Evolutionary conservation across 139 green algal genomes (phyloP).

Genomic region (Bryopsis sp.): DNA sequence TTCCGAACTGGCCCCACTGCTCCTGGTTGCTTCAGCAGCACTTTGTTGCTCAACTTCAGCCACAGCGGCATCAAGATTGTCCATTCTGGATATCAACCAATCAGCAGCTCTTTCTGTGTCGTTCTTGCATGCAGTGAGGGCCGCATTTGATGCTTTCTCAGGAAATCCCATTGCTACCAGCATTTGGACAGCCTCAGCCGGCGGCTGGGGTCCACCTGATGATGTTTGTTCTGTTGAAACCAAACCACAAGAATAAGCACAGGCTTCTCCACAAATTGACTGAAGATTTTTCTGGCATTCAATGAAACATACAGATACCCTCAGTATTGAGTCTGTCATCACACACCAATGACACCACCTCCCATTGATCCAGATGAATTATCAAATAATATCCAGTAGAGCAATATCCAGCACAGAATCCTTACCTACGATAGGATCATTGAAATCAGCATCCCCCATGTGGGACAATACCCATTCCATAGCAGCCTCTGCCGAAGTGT

Average conservation of each 20-base stretch:
- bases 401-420: neutral
- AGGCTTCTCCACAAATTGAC: too few relatives aligned
- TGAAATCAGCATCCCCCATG: constrained; percentile 87
- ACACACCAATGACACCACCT: too few relatives aligned
- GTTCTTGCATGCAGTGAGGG: constrained; percentile 47
- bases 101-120: constrained; percentile 84
- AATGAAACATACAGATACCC: neutral
- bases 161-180: constrained; percentile 82
- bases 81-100: constrained; percentile 86
- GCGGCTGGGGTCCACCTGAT: constrained; percentile 6
- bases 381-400: too few relatives aligned
- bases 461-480: constrained; percentile 90
- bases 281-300: neutral
- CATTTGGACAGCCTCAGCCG: constrained; percentile 46
- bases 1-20: neutral
- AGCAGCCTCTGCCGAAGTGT: constrained; percentile 58
- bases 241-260: too few relatives aligned
- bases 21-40: constrained; percentile 2
- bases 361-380: too few relatives aligned
- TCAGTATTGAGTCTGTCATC: neutral
- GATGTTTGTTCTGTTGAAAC: too few relatives aligned
- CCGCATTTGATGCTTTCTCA: constrained; percentile 41
- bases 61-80: constrained; percentile 69
- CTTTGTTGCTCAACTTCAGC: constrained; percentile 22
- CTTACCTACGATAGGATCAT: constrained; percentile 58